Percentiles rank a stretch among this genome's conserved stretches.
Evolutionary conservation across 331 rosid species (phyloP).

Genomic region (Quercus phellos): DNA sequence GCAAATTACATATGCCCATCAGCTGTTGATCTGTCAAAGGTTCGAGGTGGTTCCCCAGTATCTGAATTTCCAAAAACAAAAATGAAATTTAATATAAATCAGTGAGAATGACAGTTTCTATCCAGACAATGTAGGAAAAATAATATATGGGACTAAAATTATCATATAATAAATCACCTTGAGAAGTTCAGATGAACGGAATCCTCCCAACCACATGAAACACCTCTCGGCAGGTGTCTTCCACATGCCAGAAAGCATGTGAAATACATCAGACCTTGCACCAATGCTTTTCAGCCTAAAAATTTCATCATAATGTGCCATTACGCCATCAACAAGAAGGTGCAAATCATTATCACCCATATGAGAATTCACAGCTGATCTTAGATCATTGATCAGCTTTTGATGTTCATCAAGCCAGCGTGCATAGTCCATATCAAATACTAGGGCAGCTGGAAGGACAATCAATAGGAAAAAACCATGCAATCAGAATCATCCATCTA

Average conservation of each 20-base stretch:
- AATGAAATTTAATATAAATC: background rate
- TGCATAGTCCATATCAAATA: conserved; percentile 61
- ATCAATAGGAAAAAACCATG: background rate
- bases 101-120: background rate
- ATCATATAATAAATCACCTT: conserved; percentile 34
- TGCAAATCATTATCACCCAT: conserved; percentile 57
- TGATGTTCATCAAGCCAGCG: conserved; percentile 82
- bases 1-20: conserved; percentile 56
- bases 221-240: conserved; percentile 62
- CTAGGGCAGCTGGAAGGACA: conserved; percentile 44
- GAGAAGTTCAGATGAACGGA: conserved; percentile 66
- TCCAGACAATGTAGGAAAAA: too few species aligned
- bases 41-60: conserved; percentile 61
- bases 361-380: conserved; percentile 54
- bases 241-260: conserved; percentile 74
- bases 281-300: conserved; percentile 63
- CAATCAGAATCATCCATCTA: background rate
- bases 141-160: background rate
- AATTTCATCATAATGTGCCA: conserved; percentile 59
- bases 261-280: conserved; percentile 62
- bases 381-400: conserved; percentile 44
- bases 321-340: conserved; percentile 57
- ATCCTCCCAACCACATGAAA: conserved; percentile 81
- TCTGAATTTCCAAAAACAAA: conserved; percentile 31
- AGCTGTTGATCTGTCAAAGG: conserved; percentile 71